These are phyloP conservation scores for Evernia prunastri DNA, from an alignment of 495 filamentous ascomycete species.

Conservation along the genomic window DNA sequence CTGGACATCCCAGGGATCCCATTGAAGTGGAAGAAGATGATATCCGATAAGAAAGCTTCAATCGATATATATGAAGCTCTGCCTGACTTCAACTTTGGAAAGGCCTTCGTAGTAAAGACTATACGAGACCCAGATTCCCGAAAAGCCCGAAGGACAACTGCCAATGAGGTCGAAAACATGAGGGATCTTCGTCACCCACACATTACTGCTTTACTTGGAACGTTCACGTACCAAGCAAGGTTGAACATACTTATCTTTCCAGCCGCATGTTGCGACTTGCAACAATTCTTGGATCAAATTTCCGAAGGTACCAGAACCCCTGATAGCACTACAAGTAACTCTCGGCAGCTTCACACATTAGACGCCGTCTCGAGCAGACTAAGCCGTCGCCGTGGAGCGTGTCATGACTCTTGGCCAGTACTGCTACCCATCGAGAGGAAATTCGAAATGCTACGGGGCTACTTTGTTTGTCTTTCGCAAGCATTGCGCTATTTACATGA, in stretches of 20 bases:
- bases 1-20: not conserved
- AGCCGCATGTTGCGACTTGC: constrained; percentile 6
- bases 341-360: not conserved
- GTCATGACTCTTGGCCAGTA: not conserved
- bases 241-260: constrained; percentile 7
- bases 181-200: constrained; percentile 6
- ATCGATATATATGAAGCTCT: not conserved
- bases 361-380: not conserved
- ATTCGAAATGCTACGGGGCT: constrained; percentile 13
- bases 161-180: constrained; percentile 5
- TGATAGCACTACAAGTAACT: not conserved
- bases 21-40: not conserved
- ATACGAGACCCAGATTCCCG: not conserved
- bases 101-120: constrained; percentile 4
- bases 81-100: not conserved
- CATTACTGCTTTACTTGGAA: constrained; percentile 1
- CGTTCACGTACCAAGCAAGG: not conserved
- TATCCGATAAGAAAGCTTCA: constrained; percentile 1
- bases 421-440: not conserved
- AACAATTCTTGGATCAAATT: constrained; percentile 1
- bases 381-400: not conserved
- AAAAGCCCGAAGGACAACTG: not conserved
- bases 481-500: constrained; percentile 39
- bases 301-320: not conserved
- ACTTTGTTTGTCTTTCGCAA: constrained; percentile 22